Evolutionary conservation across 495 filamentous ascomycete genomes (phyloP), one percentile per base, ranked within the genome.

Genomic region (Tuber umbilicatum): DNA sequence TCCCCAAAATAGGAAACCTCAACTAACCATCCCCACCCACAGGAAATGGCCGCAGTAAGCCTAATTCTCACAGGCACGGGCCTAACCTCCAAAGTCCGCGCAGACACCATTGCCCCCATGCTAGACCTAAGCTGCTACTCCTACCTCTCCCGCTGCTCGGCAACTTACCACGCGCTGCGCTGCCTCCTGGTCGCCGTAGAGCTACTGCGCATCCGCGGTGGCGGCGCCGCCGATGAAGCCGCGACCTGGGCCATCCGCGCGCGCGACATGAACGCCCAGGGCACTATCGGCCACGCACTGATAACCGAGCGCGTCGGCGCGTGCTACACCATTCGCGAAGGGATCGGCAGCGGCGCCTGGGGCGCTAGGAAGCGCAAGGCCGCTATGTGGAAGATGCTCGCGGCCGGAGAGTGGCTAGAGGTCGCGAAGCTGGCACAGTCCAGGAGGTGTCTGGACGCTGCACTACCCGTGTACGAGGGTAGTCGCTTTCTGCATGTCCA

Each of bases 21-120:
- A 72, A 14, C 37, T 42, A n/a, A 41, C 12, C 31, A 67, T 42
- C 45, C 27, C 35, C 9, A 21, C n/a, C 42, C 60, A 21, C 91
- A 94, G 83, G 95, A 99, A 84, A 97, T 98, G 94, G 88, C 90
- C 6, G 95, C 92, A 19, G 86, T 97, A 5, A 91, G 90, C 75
- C 88, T 91, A 45, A 88, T 99, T 45, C 84, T 99, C 38, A 90
- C 89, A 79, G 90, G 90, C 35, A 88, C 90, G 72, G 86, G 87
- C 38, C 86, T 92, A 74, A 89, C 89, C 2, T 88, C 89, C 31
- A 97, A 91, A 79, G 88, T 87, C 67, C 89, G 93, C 81, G 83
- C 91, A 16, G 96, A 98, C 73, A 90, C 86, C 5, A 86, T 97
- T 69, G 93, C 96, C 80, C 89, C 92, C 76, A 90, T 92, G 86